These are phyloP conservation scores for Polyplosphaeria fusca DNA, from an alignment of 495 filamentous ascomycete species.

Conservation along the genomic window DNA sequence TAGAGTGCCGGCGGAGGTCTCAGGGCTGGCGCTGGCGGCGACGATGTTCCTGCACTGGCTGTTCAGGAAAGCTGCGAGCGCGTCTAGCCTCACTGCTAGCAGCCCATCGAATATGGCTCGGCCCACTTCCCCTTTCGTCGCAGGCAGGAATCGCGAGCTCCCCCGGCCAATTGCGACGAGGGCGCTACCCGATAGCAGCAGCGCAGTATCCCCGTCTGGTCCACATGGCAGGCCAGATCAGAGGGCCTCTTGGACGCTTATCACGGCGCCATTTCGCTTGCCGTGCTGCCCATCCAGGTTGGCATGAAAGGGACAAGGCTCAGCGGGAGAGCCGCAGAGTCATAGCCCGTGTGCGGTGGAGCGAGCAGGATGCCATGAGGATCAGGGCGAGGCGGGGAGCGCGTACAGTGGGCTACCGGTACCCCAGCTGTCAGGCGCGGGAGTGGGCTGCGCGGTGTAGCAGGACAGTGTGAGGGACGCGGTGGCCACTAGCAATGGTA, in stretches of 20 bases:
- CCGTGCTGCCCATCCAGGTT: too few relatives aligned
- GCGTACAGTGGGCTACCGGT: neutral
- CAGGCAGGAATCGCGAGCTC: neutral
- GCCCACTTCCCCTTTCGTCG: conserved; percentile 15
- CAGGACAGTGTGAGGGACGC: neutral
- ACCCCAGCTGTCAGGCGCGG: neutral
- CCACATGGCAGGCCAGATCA: conserved; percentile 26
- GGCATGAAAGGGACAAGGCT: too few relatives aligned
- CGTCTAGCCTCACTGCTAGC: too few relatives aligned
- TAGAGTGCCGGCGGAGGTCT: neutral
- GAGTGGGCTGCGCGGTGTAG: neutral
- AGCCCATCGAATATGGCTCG: conserved; percentile 1
- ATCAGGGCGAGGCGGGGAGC: neutral
- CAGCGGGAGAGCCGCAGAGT: too few relatives aligned
- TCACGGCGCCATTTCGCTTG: conserved; percentile 22
- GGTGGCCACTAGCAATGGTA: too few relatives aligned
- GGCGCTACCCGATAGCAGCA: neutral
- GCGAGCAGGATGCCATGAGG: neutral
- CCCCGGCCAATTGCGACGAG: conserved; percentile 14
- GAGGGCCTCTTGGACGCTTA: conserved; percentile 21
- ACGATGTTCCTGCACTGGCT: neutral
- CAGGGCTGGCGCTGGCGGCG: neutral
- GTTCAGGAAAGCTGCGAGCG: too few relatives aligned
- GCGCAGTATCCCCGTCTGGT: conserved; percentile 8
- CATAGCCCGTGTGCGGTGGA: too few relatives aligned